Base-by-base conservation (phyloP, 345 rosid genomes). In the Rhodomyrtus tomentosa region DNA sequence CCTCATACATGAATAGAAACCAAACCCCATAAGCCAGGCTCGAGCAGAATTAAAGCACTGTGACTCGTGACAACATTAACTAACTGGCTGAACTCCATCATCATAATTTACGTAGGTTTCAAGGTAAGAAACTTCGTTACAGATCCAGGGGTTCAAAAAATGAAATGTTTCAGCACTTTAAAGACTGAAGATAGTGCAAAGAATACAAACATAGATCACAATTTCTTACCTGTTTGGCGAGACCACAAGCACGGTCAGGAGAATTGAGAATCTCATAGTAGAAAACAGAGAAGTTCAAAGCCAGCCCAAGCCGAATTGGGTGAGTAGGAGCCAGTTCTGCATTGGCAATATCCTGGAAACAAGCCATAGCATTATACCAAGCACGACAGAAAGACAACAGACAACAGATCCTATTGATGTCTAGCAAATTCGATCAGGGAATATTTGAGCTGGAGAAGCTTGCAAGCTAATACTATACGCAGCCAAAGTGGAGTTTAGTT, bases 281-380 rank as follows among this genome's bases (percentile, higher is more conserved):
- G 88, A 90, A 90, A 50, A 90, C 92, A 4, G 92, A 90, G 82
- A 87, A 90, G 89, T 90, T 90, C 20, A 90, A 86, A 55, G 92
- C 92, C 83, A 90, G 87, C 48, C 92, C 92, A 50, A 90, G 92
- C 82, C 92, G 86, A 85, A 90, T 90, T 21, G 92, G 92, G 87
- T 90, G 92, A 53, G 92, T 90, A 22, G 92, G 87, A 48, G 89
- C 87, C 84, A 90, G 86, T 29, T 88, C 92, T 16, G 90, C 7
- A 42, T 86, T 84, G 1, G 88, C 88, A 53, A 86, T 84, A 73
- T 86, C 88, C 87, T 82, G 72, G 12, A 32, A 27, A 53, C 32
- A 9, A 20, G 55, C 50, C 50, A 14, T 20, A 42, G 36, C 15
- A 7, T 68, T 0, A 68, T 1, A 0, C 45, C 79, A 36, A 68